phyloP scores from a whole-genome alignment of 164 flowering plant species.

The Saururus chinensis region DNA sequence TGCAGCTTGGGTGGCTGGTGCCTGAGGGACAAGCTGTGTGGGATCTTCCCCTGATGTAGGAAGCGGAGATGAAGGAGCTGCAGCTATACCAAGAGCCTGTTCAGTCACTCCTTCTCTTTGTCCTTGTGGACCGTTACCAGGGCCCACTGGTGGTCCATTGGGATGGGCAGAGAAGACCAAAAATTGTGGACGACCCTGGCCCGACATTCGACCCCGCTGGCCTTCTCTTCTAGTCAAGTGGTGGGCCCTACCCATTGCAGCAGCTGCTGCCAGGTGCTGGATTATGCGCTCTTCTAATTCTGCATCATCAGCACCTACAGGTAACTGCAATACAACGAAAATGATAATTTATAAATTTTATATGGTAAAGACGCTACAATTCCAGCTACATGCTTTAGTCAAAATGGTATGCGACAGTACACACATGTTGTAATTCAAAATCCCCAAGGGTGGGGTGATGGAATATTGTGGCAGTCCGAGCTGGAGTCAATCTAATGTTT shows the following conservation, averaged over 20 bases:
- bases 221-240: slow-evolving; percentile 69
- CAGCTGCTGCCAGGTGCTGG: slow-evolving; percentile 94
- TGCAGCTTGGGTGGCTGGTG: slow-evolving; percentile 25
- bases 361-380: too few species aligned
- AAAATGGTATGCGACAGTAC: slow-evolving; percentile 10
- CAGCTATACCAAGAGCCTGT: slow-evolving; percentile 18
- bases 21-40: slow-evolving; percentile 12
- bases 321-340: slow-evolving; percentile 36
- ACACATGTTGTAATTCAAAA: slow-evolving; percentile 68
- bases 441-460: slow-evolving; percentile 81
- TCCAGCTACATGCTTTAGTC: too few species aligned
- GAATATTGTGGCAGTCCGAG: slow-evolving; percentile 56
- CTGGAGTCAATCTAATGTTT: slow-evolving; percentile 40
- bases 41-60: slow-evolving; percentile 24
- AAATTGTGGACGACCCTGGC: slow-evolving; percentile 63
- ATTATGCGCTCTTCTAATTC: slow-evolving; percentile 87
- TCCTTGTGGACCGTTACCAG: slow-evolving; percentile 25
- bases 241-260: slow-evolving; percentile 86
- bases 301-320: slow-evolving; percentile 55
- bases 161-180: slow-evolving; percentile 56
- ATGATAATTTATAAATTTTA: not conserved
- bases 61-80: slow-evolving; percentile 23
- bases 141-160: slow-evolving; percentile 29
- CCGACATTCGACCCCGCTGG: slow-evolving; percentile 45
- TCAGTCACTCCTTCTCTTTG: slow-evolving; percentile 31